Percentiles rank a stretch among this genome's conserved stretches.
phyloP scores from a whole-genome alignment of 441 rosid genomes.

The Arabidopsis hybrid region DNA sequence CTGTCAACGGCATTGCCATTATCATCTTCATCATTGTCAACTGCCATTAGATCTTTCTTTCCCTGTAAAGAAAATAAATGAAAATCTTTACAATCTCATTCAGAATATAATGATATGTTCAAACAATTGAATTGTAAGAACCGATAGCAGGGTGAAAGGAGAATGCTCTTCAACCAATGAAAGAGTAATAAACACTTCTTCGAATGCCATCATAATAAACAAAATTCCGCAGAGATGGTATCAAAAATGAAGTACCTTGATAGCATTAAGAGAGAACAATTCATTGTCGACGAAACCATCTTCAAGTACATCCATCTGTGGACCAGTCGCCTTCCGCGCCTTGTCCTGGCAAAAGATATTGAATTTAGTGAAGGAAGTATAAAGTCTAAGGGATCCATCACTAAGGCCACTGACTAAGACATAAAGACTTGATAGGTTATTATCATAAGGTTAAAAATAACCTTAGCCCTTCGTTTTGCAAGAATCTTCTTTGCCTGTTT shows the following conservation, averaged over 20 bases:
- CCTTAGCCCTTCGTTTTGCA: constrained; percentile 88
- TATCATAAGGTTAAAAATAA: constrained; percentile 31
- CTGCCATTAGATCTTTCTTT: constrained; percentile 82
- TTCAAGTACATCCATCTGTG: constrained; percentile 82
- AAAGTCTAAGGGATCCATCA: background rate
- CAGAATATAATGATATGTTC: constrained; percentile 6
- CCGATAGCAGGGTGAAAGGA: background rate
- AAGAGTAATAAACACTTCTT: constrained; percentile 9
- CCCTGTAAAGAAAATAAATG: constrained; percentile 57
- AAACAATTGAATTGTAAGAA: background rate
- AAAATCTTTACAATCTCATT: background rate
- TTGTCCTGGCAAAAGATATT: constrained; percentile 63
- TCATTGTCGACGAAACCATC: constrained; percentile 83
- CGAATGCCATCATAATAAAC: background rate
- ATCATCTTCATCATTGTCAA: constrained; percentile 67
- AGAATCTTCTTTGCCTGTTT: constrained; percentile 75
- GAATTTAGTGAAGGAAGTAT: constrained; percentile 1
- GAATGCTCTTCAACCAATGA: background rate
- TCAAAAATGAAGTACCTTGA: constrained; percentile 65
- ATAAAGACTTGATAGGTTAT: background rate
- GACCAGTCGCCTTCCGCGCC: constrained; percentile 77
- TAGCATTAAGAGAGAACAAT: constrained; percentile 86
- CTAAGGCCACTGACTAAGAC: background rate
- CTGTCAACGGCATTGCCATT: constrained; percentile 51
- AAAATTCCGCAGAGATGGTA: background rate